Evolutionary conservation across 2,329 filamentous ascomycete genomes (phyloP), one percentile per base, ranked within the genome.

Genomic region (Scleromitrula shiraiana): DNA sequence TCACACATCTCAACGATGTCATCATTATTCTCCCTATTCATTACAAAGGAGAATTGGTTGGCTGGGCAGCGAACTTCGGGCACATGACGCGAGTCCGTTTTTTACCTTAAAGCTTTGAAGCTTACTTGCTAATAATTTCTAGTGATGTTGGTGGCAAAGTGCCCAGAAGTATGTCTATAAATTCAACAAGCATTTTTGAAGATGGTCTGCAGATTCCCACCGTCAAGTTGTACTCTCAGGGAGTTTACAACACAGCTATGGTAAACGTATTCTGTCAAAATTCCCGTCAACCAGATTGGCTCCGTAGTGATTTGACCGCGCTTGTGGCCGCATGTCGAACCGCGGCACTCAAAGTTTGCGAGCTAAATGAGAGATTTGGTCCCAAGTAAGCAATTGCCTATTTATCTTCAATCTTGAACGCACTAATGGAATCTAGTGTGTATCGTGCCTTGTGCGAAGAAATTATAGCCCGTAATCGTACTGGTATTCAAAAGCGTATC

Each of bases 1-100:
- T 45, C 23, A 45, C 32, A 29, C 33, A 45, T 45, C 22, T 44
- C 2, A 38, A 45, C 17, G 33, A 45, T 37, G 42, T 45, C 15
- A 38, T 45, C 22, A 32, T 45, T n/a, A 30, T 45, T 22, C 27
- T 45, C 7, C 33, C 42, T 6, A 37, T 45, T 4, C 33, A 45
- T 20, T 38, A 37, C 15, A 22, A 23, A 3, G 27, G 22, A 9
- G 32, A 44, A n/a, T 19, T 44, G 5, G 41, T 44, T 3, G 41
- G 41, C 5, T 44, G 41, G 41, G 41, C 41, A 8, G 42, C 42
- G 12, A 45, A 45, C 23, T 45, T 45, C 17, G 42, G 32, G 22
- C 42, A 45, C 7, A 37, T 45, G 42, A 37, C 42, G 23, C 37
- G 17, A 15, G 42, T 37, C 33, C n/a, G 4, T 7, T 19, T 8